These are phyloP conservation scores for Penicillium riverlandense DNA, from an alignment of 495 filamentous ascomycete species.

Conservation along the genomic window DNA sequence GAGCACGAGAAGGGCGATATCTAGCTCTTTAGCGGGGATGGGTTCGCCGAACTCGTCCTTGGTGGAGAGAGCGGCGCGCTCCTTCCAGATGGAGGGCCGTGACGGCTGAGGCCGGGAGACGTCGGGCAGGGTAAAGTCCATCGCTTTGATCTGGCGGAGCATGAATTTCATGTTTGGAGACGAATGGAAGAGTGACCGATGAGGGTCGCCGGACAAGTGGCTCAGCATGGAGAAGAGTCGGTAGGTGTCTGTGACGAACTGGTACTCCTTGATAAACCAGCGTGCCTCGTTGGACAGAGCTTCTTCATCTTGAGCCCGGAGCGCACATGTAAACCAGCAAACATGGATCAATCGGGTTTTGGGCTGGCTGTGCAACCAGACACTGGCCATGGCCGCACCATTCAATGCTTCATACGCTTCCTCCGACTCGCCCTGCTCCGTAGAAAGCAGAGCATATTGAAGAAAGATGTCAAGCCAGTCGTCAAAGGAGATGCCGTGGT, in stretches of 20 bases:
- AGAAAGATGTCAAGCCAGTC: constrained; percentile 89
- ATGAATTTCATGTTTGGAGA: constrained; percentile 77
- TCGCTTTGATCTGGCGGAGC: constrained; percentile 80
- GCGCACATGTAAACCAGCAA: constrained; percentile 77
- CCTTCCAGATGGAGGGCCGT: constrained; percentile 32
- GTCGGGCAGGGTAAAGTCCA: constrained; percentile 57
- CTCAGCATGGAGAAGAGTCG: constrained; percentile 69
- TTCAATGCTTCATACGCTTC: constrained; percentile 74
- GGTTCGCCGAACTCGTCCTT: constrained; percentile 39
- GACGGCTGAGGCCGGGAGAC: constrained; percentile 11
- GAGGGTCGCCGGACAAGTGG: constrained; percentile 48
- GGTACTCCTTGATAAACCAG: constrained; percentile 80
- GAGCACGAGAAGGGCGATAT: constrained; percentile 71
- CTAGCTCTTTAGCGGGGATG: constrained; percentile 47
- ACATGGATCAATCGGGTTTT: constrained; percentile 68
- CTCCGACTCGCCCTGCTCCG: constrained; percentile 47
- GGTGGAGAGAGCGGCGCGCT: constrained; percentile 43
- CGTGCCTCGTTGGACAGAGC: constrained; percentile 57
- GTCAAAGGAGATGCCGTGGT: constrained; percentile 71
- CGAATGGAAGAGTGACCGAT: constrained; percentile 45
- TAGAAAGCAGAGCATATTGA: constrained; percentile 69
- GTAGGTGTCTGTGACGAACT: constrained; percentile 78
- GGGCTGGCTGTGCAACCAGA: constrained; percentile 65
- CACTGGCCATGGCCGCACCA: constrained; percentile 63
- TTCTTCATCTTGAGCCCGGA: constrained; percentile 73